Evolutionary conservation across 192 early-diverging fungal species (phyloP), one percentile per base, ranked within the genome.

Genomic region (Endogone sp.): DNA sequence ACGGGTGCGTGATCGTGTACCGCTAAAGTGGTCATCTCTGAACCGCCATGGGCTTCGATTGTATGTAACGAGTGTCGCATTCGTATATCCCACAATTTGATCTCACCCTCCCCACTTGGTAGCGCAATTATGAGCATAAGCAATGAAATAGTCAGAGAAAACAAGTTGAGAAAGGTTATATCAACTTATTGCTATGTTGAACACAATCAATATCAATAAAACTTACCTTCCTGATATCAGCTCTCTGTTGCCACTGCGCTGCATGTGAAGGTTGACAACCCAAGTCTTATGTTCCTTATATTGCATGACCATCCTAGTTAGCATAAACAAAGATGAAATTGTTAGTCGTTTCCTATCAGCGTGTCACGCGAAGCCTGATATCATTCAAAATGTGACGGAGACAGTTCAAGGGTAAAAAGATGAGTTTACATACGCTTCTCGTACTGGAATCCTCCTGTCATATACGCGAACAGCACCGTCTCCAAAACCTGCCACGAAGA

Each of bases 391-490:
- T n/a, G n/a, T n/a, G n/a, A n/a, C n/a, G n/a, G n/a, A n/a, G n/a
- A n/a, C n/a, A n/a, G n/a, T n/a, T n/a, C n/a, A n/a, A n/a, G n/a
- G n/a, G n/a, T n/a, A n/a, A n/a, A n/a, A n/a, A n/a, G n/a, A n/a
- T n/a, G n/a, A n/a, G n/a, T n/a, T n/a, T n/a, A 77, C 73, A 22
- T 72, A 89, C 82, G 86, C 85, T 64, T 88, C 78, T 29, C 78
- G 69, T 8, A 82, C 68, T 2, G 78, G 75, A 29, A 86, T 59
- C 58, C 91, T 69, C 37, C 84, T 77, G 72, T 94, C 92, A 78
- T 88, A 93, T 22, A 91, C 71, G 59, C 86, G 77, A n/a, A 93
- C 75, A 2, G 76, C 67, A 3, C 92, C 92, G 77, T 94, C 91
- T 6, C 79, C 87, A 80, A 86, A 92, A 22, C 92, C 92, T 54